Conservation (phyloP, 495 filamentous ascomycete species). For the Platismatia glauca region DNA sequence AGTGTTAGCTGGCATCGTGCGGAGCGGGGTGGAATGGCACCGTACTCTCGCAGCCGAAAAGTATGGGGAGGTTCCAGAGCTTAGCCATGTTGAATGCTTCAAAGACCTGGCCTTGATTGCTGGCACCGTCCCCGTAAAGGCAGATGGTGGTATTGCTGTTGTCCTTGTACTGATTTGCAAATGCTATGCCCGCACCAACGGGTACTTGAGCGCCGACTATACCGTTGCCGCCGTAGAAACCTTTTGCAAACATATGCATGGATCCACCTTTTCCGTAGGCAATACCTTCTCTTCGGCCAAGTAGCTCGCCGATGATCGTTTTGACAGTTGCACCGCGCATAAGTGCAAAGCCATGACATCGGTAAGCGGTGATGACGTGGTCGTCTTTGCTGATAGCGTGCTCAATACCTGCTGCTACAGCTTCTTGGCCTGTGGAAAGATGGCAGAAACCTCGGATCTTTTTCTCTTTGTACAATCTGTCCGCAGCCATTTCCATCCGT, state of each 20-base stretch:
- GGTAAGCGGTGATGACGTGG: slow-evolving; percentile 94
- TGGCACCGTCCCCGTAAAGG: slow-evolving; percentile 93
- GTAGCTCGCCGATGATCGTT: slow-evolving; percentile 91
- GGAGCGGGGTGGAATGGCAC: neutral
- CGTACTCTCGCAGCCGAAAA: slow-evolving; percentile 97
- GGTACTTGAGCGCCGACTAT: slow-evolving; percentile 99
- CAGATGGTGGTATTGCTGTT: slow-evolving; percentile 77
- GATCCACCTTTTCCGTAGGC: slow-evolving; percentile 97
- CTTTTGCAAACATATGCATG: slow-evolving; percentile 99
- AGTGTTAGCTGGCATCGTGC: neutral
- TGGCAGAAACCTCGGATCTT: slow-evolving; percentile 99
- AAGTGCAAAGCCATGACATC: slow-evolving; percentile 95
- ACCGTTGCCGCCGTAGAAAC: slow-evolving; percentile 97
- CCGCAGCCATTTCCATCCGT: slow-evolving; percentile 99
- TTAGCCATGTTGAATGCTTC: slow-evolving; percentile 99
- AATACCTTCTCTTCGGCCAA: slow-evolving; percentile 91
- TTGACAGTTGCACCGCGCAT: slow-evolving; percentile 91
- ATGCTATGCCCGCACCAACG: slow-evolving; percentile 91
- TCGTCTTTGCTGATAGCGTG: slow-evolving; percentile 85
- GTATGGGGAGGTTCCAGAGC: slow-evolving; percentile 89
- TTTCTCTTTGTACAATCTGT: slow-evolving; percentile 98
- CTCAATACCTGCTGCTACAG: slow-evolving; percentile 93
- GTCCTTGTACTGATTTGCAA: slow-evolving; percentile 88
- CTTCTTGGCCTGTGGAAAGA: slow-evolving; percentile 94
- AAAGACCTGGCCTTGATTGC: slow-evolving; percentile 98